Conservation (phyloP, 148 eudicot species). For the Spergularia bocconei region DNA sequence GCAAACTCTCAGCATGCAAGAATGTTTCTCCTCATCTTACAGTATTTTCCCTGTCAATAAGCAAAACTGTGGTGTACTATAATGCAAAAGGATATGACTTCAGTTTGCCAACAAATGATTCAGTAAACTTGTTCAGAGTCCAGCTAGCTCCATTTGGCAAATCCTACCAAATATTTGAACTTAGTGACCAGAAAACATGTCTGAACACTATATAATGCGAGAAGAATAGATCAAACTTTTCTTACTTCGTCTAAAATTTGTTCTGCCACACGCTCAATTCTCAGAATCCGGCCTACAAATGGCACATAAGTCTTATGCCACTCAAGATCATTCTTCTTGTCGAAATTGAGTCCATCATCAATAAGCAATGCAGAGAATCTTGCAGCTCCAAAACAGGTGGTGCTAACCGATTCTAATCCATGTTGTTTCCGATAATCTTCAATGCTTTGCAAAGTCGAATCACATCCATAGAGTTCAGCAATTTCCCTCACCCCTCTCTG, state of each 20-base stretch:
- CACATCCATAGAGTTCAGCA: constrained; percentile 72
- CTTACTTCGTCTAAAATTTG: constrained; percentile 74
- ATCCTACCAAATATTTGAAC: constrained; percentile 33
- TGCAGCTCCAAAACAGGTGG: constrained; percentile 74
- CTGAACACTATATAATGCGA: background rate
- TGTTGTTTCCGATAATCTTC: constrained; percentile 52
- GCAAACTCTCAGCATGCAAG: background rate
- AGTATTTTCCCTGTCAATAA: background rate
- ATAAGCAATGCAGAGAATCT: constrained; percentile 66
- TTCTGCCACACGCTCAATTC: constrained; percentile 85
- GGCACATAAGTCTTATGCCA: constrained; percentile 74
- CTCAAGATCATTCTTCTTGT: constrained; percentile 55
- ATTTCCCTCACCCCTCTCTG: constrained; percentile 89
- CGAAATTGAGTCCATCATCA: constrained; percentile 82
- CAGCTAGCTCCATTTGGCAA: constrained; percentile 52
- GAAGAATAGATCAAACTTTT: background rate
- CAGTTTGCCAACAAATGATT: constrained; percentile 47
- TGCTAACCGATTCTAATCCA: constrained; percentile 55
- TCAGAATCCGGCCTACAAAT: constrained; percentile 70
- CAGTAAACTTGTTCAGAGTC: constrained; percentile 71
- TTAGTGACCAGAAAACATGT: background rate
- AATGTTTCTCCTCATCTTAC: constrained; percentile 2
- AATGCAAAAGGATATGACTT: constrained; percentile 79
- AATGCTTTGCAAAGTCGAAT: constrained; percentile 57
- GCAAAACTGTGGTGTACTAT: background rate